These are phyloP conservation scores for Cinchona pubescens DNA, from an alignment of 257 asterid genomes.

Conservation along the genomic window DNA sequence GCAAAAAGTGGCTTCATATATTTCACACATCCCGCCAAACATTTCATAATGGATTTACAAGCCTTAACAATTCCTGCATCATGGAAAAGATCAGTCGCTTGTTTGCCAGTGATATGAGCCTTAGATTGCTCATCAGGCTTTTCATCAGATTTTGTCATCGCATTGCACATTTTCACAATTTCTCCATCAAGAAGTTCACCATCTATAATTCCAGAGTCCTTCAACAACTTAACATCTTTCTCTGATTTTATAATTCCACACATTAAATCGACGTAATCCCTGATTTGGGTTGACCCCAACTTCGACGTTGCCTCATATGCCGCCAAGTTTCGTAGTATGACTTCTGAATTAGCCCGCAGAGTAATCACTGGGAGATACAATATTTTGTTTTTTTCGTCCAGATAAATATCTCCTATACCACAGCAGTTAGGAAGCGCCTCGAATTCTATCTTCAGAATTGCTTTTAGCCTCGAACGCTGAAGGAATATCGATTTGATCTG, in stretches of 20 bases:
- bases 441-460: not conserved
- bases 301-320: constrained; percentile 11
- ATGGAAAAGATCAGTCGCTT: not conserved
- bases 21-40: not conserved
- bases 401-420: not conserved
- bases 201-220: not conserved
- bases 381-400: not conserved
- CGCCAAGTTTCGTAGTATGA: constrained; percentile 13
- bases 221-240: constrained; percentile 8
- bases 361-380: constrained; percentile 6
- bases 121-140: not conserved
- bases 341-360: constrained; percentile 13
- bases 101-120: not conserved
- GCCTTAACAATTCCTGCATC: not conserved
- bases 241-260: constrained; percentile 12
- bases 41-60: not conserved
- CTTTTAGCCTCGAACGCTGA: constrained; percentile 1
- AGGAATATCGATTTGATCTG: not conserved
- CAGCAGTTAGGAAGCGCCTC: not conserved
- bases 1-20: not conserved
- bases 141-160: not conserved
- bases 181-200: not conserved
- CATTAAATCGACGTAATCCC: constrained; percentile 15
- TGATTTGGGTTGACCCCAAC: not conserved
- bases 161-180: not conserved